These are phyloP conservation scores for Akebia trifoliata DNA, from an alignment of 164 flowering plant species.

Conservation along the genomic window DNA sequence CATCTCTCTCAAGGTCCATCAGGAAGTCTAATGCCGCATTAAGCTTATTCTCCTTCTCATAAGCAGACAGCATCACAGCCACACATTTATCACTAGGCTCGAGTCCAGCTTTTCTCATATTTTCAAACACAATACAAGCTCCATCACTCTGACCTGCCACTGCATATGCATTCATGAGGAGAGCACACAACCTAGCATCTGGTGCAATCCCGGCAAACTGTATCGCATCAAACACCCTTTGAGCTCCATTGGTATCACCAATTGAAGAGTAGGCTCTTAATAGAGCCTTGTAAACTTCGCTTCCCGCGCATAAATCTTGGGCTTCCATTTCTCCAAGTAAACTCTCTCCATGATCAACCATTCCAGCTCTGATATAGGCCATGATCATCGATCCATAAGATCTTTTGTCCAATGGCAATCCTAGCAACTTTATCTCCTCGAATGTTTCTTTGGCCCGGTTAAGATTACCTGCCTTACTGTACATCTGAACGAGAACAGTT, in stretches of 20 bases:
- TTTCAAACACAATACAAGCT: constrained; percentile 63
- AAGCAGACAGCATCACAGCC: constrained; percentile 56
- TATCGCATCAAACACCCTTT: constrained; percentile 69
- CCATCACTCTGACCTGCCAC: constrained; percentile 49
- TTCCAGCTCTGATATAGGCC: constrained; percentile 82
- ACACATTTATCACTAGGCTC: constrained; percentile 73
- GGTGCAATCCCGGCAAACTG: constrained; percentile 75
- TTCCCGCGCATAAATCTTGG: constrained; percentile 53
- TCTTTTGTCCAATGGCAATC: constrained; percentile 59
- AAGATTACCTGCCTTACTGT: constrained; percentile 76
- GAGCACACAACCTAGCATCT: constrained; percentile 62
- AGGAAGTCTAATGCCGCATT: constrained; percentile 58
- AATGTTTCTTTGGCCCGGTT: constrained; percentile 60
- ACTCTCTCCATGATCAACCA: constrained; percentile 49
- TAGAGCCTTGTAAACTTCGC: constrained; percentile 87
- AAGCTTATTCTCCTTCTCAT: constrained; percentile 60
- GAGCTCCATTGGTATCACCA: constrained; percentile 69
- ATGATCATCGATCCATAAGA: constrained; percentile 87
- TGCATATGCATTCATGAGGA: constrained; percentile 76
- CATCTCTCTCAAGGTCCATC: constrained; percentile 58
- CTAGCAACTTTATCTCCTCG: constrained; percentile 65
- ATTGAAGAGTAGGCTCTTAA: constrained; percentile 69
- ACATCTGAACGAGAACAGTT: constrained; percentile 71
- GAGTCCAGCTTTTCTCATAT: constrained; percentile 59
- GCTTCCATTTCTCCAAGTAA: constrained; percentile 71